These are phyloP conservation scores for Hemileccinum impolitum DNA, from an alignment of 768 basidiomycete species.

Conservation along the genomic window DNA sequence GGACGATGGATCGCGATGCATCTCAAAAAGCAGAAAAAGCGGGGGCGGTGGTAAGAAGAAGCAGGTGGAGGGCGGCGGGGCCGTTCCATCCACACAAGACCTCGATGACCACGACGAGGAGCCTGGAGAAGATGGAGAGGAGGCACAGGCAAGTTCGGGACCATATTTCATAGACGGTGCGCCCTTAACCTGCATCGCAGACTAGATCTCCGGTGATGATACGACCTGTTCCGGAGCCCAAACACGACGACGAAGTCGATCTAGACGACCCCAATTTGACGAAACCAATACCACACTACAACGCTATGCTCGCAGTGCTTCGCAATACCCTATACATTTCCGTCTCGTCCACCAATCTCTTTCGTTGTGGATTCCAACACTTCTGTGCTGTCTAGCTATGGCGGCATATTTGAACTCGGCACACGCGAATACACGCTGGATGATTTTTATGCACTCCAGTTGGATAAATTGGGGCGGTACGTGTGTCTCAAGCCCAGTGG, in stretches of 20 bases:
- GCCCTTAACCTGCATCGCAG: neutral
- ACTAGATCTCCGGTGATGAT: neutral
- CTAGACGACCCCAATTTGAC: conserved; percentile 64
- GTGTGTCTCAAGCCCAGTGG: conserved; percentile 68
- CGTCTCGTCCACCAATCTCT: conserved; percentile 24
- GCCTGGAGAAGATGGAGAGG: conserved; percentile 12
- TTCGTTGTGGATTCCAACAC: neutral
- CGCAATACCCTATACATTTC: conserved; percentile 85
- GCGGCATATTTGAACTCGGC: conserved; percentile 83
- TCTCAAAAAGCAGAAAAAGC: conserved; percentile 61
- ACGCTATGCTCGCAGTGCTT: conserved; percentile 83
- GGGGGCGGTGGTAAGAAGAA: conserved; percentile 44
- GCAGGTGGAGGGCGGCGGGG: conserved; percentile 3
- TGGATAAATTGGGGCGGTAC: conserved; percentile 84
- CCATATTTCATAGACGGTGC: neutral
- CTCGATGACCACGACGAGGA: conserved; percentile 15
- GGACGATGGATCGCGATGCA: conserved; percentile 78
- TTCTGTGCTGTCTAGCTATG: conserved; percentile 66
- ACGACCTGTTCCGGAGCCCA: neutral
- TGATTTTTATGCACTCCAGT: conserved; percentile 76
- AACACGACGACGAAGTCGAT: conserved; percentile 39
- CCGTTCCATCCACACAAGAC: neutral
- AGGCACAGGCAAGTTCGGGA: conserved; percentile 7
- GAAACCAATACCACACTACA: conserved; percentile 72
- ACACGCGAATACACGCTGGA: conserved; percentile 85